A percentile compares a stretch with the other conserved stretches of the same genome.
Evolutionary conservation across 1,284 basidiomycete genomes (phyloP).

Genomic region (Apiotrichum laibachii): DNA sequence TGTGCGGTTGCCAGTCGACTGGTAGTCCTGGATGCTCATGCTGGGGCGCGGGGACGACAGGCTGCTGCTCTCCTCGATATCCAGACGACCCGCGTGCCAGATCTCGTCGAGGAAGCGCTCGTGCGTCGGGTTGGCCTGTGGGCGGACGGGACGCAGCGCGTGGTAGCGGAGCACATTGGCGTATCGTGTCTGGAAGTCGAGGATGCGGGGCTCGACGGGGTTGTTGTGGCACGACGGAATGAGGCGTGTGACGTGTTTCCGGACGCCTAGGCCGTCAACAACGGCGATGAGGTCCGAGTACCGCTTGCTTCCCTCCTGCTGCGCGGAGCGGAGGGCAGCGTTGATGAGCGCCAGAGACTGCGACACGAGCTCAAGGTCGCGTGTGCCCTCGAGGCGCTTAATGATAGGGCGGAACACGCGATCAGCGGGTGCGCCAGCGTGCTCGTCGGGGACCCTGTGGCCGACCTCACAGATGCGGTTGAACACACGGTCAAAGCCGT

Average conservation of each 20-base stretch:
- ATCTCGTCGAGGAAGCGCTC: conserved; percentile 65
- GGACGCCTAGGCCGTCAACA: conserved; percentile 73
- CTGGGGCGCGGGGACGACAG: conserved; percentile 15
- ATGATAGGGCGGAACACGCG: conserved; percentile 58
- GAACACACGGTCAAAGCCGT: conserved; percentile 79
- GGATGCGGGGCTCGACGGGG: conserved; percentile 74
- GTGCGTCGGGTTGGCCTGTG: conserved; percentile 63
- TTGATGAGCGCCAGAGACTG: conserved; percentile 89
- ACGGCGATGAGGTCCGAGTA: conserved; percentile 39
- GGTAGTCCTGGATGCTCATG: conserved; percentile 46
- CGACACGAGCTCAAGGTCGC: conserved; percentile 78
- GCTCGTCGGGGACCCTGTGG: conserved; percentile 60
- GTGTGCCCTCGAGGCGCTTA: conserved; percentile 66
- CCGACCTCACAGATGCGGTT: conserved; percentile 69
- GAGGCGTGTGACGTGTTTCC: conserved; percentile 80
- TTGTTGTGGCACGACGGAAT: conserved; percentile 72
- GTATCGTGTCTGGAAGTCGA: conserved; percentile 89
- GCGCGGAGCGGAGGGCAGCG: conserved; percentile 54
- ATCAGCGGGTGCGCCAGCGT: conserved; percentile 25
- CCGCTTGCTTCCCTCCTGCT: conserved; percentile 35
- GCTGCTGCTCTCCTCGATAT: conserved; percentile 16
- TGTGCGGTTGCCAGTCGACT: conserved; percentile 16
- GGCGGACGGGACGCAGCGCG: conserved; percentile 73
- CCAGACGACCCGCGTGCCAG: conserved; percentile 59
- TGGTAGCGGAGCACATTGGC: conserved; percentile 75